Base-by-base conservation (phyloP, 805 yeast genomes). In the Kuraishia hungarica region DNA sequence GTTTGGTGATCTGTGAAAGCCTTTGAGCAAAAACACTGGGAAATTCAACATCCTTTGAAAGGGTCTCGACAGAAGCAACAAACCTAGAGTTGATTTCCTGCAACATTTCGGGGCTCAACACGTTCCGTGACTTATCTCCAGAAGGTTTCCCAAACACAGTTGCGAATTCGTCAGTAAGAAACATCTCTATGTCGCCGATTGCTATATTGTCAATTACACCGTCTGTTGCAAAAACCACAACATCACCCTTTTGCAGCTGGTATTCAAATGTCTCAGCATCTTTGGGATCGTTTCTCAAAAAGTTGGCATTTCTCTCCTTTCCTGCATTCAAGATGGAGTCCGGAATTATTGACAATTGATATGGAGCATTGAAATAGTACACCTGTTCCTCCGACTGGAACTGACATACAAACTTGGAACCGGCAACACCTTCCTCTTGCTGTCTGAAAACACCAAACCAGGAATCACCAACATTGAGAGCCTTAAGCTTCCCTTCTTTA, bases 391-490 rank as follows among this genome's bases (percentile, higher is more conserved):
- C 75, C 0, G 96, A 87, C 62, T 86, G 84, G 47, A 79, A 69
- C 1, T 87, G 75, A 51, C 91, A 73, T 62, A 79, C 73, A 55
- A 59, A 71, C 39, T 58, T 59, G 10, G 58, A 61, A 10, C 56
- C 53, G 21, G 61, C 58, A 4, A 39, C 19, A 6, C 51, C 53
- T 23, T 60, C 58, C 10, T 35, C 17, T 22, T 58, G 57, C 47
- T 58, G 62, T 59, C 99, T 76, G 66, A 91, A 87, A 2, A 92
- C 81, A 19, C 96, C 92, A 67, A 89, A 89, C 86, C 97, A 94
- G 4, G 97, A 91, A 68, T 93, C 99, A 11, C 99, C 99, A 54
- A 93, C 71, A 64, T 94, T 93, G 8, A 93, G 86, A 0, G 89
- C 85, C 49, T 73, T 71, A 43, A 93, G 66, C 10, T 59, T 60